Evolutionary conservation across 768 basidiomycete species (phyloP).

Genomic region (Myochromella boudieri): DNA sequence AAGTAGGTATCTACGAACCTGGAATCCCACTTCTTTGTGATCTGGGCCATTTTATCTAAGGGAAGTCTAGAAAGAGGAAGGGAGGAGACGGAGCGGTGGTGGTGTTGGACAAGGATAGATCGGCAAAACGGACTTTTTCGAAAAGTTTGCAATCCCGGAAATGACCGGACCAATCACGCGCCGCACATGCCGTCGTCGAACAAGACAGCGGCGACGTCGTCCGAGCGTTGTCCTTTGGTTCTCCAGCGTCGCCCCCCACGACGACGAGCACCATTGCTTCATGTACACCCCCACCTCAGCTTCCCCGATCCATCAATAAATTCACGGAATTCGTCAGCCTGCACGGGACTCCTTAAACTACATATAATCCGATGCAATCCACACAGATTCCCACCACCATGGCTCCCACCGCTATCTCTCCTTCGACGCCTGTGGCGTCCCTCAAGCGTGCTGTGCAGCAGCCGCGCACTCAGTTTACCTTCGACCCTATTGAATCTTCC

Average conservation of each 20-base stretch:
- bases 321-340: too few species aligned
- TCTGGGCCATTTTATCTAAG: constrained; percentile 48
- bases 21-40: constrained; percentile 71
- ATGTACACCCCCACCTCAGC: too few species aligned
- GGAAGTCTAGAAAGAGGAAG: constrained; percentile 28
- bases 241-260: too few species aligned
- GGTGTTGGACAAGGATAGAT: constrained; percentile 25
- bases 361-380: too few species aligned
- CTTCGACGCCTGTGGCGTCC: constrained; percentile 21
- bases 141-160: constrained; percentile 40
- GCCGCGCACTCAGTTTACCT: constrained; percentile 49
- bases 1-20: constrained; percentile 39
- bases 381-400: too few species aligned
- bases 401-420: constrained; percentile 15
- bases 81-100: constrained; percentile 22
- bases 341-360: too few species aligned
- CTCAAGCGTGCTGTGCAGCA: constrained; percentile 27
- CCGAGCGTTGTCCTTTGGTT: neutral
- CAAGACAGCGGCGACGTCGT: neutral
- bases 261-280: too few species aligned
- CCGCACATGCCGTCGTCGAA: constrained; percentile 21
- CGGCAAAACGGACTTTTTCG: constrained; percentile 17
- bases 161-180: constrained; percentile 35
- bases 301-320: too few species aligned
- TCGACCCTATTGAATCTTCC: constrained; percentile 82